Conservation (phyloP, 75 land plant genomes). For the Pinus tabuliformis region DNA sequence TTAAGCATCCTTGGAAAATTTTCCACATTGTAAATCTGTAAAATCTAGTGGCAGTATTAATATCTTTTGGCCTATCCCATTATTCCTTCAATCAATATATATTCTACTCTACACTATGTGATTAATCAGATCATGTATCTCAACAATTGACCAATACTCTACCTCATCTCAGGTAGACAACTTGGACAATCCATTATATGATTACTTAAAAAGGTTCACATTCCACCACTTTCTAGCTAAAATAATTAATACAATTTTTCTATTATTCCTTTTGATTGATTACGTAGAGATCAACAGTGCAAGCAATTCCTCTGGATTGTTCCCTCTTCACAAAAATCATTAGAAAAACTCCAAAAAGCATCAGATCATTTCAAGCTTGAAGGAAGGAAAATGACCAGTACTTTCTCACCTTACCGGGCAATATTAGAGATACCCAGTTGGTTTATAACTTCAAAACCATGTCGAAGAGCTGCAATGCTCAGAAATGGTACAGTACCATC, state of each 20-base stretch:
- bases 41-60: no score
- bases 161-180: not conserved
- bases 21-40: no score
- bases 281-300: not conserved
- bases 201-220: not conserved
- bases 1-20: no score
- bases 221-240: not conserved
- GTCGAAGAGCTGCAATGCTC: slow-evolving; percentile 66
- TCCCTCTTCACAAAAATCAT: not conserved
- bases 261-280: not conserved
- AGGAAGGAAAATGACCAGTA: not conserved
- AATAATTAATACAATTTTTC: not conserved
- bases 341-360: not conserved
- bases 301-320: not conserved
- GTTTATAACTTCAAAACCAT: slow-evolving; percentile 80
- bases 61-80: no score
- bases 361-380: slow-evolving; percentile 3
- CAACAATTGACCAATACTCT: not conserved
- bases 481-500: slow-evolving; percentile 89
- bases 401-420: slow-evolving; percentile 39
- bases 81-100: not conserved
- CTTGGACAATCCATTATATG: not conserved
- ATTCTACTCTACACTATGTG: not conserved
- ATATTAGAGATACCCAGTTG: slow-evolving; percentile 52
- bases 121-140: not conserved